A percentile compares a stretch with the other conserved stretches of the same genome.
Evolutionary conservation across 2,329 filamentous ascomycete genomes (phyloP).

Genomic region (Microascus cirrosus): DNA sequence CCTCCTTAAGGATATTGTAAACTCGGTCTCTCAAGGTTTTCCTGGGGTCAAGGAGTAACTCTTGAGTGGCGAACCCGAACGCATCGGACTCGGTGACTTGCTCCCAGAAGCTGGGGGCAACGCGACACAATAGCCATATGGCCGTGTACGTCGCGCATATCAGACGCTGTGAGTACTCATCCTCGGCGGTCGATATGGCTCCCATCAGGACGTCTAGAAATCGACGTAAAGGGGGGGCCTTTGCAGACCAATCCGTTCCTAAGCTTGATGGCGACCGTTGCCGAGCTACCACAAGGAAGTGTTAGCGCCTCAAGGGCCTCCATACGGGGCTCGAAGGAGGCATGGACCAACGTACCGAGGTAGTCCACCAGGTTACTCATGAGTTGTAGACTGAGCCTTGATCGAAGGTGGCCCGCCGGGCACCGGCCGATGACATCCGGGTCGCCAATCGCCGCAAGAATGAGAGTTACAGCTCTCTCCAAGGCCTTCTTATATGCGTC

Average conservation of each 20-base stretch:
- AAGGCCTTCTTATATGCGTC: constrained; percentile 21
- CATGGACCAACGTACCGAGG: not conserved
- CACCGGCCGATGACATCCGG: constrained; percentile 33
- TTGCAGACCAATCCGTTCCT: not conserved
- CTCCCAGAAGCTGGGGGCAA: constrained; percentile 25
- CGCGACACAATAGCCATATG: constrained; percentile 26
- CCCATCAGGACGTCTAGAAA: constrained; percentile 17
- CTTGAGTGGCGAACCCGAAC: constrained; percentile 2
- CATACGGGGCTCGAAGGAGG: not conserved
- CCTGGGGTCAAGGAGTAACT: constrained; percentile 2
- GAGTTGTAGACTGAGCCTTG: constrained; percentile 2
- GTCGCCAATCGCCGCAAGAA: constrained; percentile 51
- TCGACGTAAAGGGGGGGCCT: constrained; percentile 14
- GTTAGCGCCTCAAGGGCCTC: not conserved
- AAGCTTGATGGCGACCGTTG: not conserved
- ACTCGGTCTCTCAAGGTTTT: not conserved
- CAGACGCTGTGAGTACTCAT: constrained; percentile 8
- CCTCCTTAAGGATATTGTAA: not conserved
- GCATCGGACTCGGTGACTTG: constrained; percentile 7
- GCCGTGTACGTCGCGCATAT: constrained; percentile 23
- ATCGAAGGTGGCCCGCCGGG: not conserved
- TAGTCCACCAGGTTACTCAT: constrained; percentile 4
- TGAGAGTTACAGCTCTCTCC: constrained; percentile 36
- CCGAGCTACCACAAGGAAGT: not conserved
- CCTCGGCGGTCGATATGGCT: constrained; percentile 6